phyloP scores from a whole-genome alignment of 805 yeast genomes.

The Wickerhamiella lipophila region DNA sequence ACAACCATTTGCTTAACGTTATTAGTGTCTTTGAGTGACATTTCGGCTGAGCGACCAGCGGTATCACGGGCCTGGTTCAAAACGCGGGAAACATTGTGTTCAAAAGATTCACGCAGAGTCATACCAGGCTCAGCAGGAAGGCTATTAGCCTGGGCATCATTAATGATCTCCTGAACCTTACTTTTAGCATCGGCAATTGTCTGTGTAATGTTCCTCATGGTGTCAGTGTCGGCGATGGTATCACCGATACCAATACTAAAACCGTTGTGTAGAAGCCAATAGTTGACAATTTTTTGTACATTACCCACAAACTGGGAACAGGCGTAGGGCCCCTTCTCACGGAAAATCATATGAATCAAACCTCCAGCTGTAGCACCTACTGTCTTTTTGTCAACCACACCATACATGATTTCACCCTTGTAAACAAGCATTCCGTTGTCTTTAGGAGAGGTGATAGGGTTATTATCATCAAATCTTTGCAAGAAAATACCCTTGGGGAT shows the following conservation, averaged over 20 bases:
- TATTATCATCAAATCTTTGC: conserved; percentile 86
- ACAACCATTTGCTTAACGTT: conserved; percentile 98
- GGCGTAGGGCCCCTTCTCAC: conserved; percentile 88
- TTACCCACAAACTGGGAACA: conserved; percentile 87
- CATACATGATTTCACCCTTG: conserved; percentile 93
- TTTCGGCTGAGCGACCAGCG: conserved; percentile 97
- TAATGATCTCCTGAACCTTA: conserved; percentile 86
- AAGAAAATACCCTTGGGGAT: conserved; percentile 93
- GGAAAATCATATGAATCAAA: conserved; percentile 88
- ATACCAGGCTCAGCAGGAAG: conserved; percentile 97
- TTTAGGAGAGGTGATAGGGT: conserved; percentile 68
- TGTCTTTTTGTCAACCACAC: conserved; percentile 95
- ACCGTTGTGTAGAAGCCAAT: conserved; percentile 92
- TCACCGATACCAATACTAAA: conserved; percentile 99
- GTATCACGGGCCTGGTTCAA: conserved; percentile 97
- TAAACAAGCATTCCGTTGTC: conserved; percentile 93
- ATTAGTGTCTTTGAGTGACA: conserved; percentile 82
- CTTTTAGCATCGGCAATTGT: conserved; percentile 88
- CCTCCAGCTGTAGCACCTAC: conserved; percentile 99
- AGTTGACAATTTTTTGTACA: conserved; percentile 89
- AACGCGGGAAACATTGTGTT: conserved; percentile 89
- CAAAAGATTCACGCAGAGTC: conserved; percentile 97
- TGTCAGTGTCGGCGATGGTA: conserved; percentile 94
- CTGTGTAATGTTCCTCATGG: conserved; percentile 86
- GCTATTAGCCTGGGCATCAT: conserved; percentile 79